phyloP scores from a whole-genome alignment of 2,329 filamentous ascomycete genomes.

The Diaporthe caulivora region DNA sequence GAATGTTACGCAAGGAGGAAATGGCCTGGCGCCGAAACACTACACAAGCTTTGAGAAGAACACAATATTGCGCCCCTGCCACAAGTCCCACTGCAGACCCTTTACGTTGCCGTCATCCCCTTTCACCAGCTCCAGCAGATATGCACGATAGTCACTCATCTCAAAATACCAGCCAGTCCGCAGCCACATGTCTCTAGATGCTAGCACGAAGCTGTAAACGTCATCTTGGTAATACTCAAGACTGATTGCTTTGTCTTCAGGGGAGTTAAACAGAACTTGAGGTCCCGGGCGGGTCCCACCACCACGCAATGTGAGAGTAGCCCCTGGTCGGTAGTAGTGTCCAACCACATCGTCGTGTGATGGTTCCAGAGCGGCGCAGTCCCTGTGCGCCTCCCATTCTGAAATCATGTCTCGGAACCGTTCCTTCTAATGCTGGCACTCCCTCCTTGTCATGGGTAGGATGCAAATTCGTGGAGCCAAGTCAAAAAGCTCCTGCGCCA shows the following conservation, averaged over 20 bases:
- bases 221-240: background rate
- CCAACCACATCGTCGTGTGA: background rate
- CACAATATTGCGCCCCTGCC: background rate
- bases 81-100: background rate
- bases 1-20: no score
- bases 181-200: background rate
- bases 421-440: background rate
- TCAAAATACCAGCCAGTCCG: background rate
- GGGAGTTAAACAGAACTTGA: background rate
- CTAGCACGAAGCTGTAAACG: background rate
- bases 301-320: background rate
- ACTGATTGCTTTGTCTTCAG: background rate
- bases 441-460: background rate
- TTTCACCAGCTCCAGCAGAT: background rate
- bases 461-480: background rate
- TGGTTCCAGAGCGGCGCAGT: background rate
- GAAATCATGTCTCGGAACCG: background rate
- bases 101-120: background rate
- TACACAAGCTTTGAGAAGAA: background rate
- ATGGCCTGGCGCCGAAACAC: no score
- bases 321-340: background rate
- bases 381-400: background rate
- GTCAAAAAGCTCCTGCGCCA: constrained; percentile 8
- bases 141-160: background rate
- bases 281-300: background rate